Base-by-base conservation (phyloP, 805 yeast genomes). In the Candida mattraensis region DNA sequence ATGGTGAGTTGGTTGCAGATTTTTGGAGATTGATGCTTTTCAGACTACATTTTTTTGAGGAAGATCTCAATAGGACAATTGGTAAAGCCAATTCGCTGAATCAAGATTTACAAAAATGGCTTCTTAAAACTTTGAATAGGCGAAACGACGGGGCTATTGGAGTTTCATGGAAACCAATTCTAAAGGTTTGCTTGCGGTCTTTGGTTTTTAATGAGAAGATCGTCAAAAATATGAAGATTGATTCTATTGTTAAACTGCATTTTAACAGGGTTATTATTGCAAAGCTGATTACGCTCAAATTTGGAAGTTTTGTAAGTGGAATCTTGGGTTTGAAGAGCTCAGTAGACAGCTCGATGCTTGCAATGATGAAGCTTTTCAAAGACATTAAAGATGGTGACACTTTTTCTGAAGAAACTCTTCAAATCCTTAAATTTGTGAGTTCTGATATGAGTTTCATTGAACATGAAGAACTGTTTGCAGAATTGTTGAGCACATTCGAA, bases 381-480 rank as follows among this genome's bases (percentile, higher is more conserved):
- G 45, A 41, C 6, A 23, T 36, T 17, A 39, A 33, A 15, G 39
- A 37, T 8, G n/a, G 11, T 12, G 27, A 26, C 22, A 40, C 35
- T 19, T 40, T 26, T 17, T 22, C 35, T 8, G 39, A 40, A 21
- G 47, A 54, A 20, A 39, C 50, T 3, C 27, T 12, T 3, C 45
- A 40, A 18, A 44, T 48, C 14, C 21, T 51, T 11, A 28, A 37
- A 5, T 47, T 58, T 21, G 39, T 53, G 7, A 43, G 35, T 24
- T 31, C 44, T 27, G 61, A 55, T 33, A 30, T 48, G 17, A 37
- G 37, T 11, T 54, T 56, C 17, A 27, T 57, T 13, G 53, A 50
- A 16, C 42, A 50, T 6, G 20, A 13, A 5, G 43, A 45, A n/a
- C 33, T 54, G 12, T 47, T 50, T 20, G 48, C 43, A n/a, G 49